phyloP scores from a whole-genome alignment of 345 rosid genomes.

The Garcia nutans region DNA sequence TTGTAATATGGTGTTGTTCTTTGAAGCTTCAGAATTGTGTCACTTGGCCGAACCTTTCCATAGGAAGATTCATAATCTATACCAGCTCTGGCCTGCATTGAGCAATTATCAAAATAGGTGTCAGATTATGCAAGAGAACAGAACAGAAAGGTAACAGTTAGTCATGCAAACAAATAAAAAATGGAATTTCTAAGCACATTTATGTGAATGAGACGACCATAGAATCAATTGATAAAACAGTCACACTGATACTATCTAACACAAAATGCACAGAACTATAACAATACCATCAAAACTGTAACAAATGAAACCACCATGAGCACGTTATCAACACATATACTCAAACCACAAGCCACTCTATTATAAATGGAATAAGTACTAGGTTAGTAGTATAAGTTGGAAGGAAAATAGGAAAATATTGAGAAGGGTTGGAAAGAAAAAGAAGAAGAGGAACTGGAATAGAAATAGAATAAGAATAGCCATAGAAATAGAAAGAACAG shows the following conservation, averaged over 20 bases:
- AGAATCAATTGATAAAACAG: not conserved
- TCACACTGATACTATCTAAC: too few species aligned
- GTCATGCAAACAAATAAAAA: constrained; percentile 2
- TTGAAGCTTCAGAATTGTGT: constrained; percentile 90
- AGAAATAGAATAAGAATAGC: too few species aligned
- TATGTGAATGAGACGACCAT: too few species aligned
- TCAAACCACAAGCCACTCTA: too few species aligned
- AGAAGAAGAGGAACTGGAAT: too few species aligned
- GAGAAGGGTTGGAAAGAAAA: too few species aligned
- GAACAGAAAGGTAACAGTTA: not conserved
- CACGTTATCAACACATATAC: too few species aligned
- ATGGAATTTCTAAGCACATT: not conserved
- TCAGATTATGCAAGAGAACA: not conserved
- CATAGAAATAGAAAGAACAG: too few species aligned
- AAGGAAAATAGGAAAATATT: too few species aligned
- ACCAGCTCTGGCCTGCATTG: constrained; percentile 88
- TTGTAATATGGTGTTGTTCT: constrained; percentile 91
- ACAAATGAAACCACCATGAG: not conserved
- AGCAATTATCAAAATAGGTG: not conserved
- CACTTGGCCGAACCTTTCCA: constrained; percentile 81
- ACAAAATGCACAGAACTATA: not conserved
- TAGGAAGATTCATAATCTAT: constrained; percentile 93
- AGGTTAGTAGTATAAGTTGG: too few species aligned
- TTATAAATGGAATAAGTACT: too few species aligned
- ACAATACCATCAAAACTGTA: not conserved